Base-by-base conservation (phyloP, 495 filamentous ascomycete species). In the Aspergillus carlsbadensis region DNA sequence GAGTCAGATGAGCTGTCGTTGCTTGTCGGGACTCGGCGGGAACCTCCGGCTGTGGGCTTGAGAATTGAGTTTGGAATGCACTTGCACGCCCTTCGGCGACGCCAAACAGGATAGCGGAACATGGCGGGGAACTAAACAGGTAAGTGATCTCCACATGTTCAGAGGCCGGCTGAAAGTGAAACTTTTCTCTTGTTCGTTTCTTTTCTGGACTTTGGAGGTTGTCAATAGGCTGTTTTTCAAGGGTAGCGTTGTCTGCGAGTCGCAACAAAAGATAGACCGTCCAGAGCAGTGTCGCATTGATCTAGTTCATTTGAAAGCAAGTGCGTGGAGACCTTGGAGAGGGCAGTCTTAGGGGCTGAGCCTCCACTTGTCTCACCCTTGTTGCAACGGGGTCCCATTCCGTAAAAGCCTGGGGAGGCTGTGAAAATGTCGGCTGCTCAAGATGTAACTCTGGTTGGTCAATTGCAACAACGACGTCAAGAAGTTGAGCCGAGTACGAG, bases 51-150 rank as follows among this genome's bases (percentile, higher is more conserved):
- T 5, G 44, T 37, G 52, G 42, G 11, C 15, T 36, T 37, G 22
- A 37, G 21, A 17, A 50, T 50, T 70, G 70, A 66, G 65, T 63
- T 46, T 18, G 21, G 33, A 49, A 50, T 50, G 47, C 34, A 39
- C 36, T 14, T 48, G 57, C 58, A 72, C 70, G 70, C 70, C 70
- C 70, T 72, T 72, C 64, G 66, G 62, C 60, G 63, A 54, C 61
- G 44, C 68, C 67, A 72, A 56, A 43, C 50, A 41, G 46, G 60
- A 57, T 55, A 31, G 55, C 40, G 44, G 20, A 14, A 10, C 22
- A 47, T 37, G 34, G 41, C 56, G 56, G 56, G 56, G 56, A 47
- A 42, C 46, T 15, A 46, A 58, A 52, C 49, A 41, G 56, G 56
- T 34, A 58, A 48, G 39, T 58, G 56, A 58, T 58, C 48, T 40